Percentiles rank a stretch among this genome's conserved stretches.
Evolutionary conservation across 768 basidiomycete species (phyloP).

Genomic region (Boletus subcaerulescens): DNA sequence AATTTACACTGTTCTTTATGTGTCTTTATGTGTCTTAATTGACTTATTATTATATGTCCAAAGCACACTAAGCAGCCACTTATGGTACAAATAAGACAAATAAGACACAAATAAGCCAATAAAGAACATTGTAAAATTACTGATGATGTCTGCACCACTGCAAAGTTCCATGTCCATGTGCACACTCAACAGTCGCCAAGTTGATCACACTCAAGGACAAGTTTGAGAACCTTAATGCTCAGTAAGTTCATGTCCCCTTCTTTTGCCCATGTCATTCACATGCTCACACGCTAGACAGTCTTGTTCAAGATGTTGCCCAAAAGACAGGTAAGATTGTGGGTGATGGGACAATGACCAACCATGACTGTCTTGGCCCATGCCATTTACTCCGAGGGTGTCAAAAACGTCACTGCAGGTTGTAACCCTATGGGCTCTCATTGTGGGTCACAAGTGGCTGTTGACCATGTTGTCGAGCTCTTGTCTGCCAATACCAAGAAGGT

Average conservation of each 20-base stretch:
- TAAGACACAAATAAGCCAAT: too few relatives aligned
- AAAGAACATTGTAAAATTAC: too few relatives aligned
- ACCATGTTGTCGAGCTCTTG: conserved; percentile 90
- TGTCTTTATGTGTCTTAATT: too few relatives aligned
- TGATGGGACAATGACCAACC: conserved; percentile 91
- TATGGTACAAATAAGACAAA: too few relatives aligned
- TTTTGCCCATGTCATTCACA: neutral
- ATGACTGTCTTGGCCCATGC: conserved; percentile 93
- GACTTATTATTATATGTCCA: too few relatives aligned
- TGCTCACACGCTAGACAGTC: conserved; percentile 42
- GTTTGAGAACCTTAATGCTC: conserved; percentile 97
- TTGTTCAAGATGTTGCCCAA: conserved; percentile 92
- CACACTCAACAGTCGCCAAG: conserved; percentile 41
- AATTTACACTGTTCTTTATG: too few relatives aligned
- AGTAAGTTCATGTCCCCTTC: conserved; percentile 48
- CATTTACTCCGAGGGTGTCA: conserved; percentile 98
- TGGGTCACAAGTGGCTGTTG: conserved; percentile 96
- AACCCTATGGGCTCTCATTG: conserved; percentile 99
- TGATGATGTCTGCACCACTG: too few relatives aligned
- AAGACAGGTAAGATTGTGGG: conserved; percentile 98
- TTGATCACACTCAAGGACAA: conserved; percentile 92
- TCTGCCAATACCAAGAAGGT: conserved; percentile 87
- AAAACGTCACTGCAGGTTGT: conserved; percentile 98
- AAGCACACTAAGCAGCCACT: too few relatives aligned
- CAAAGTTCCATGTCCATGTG: too few relatives aligned